Percentiles rank a stretch among this genome's conserved stretches.
phyloP scores from a whole-genome alignment of 306 rosid genomes.

The Heteromeles arbutifolia region DNA sequence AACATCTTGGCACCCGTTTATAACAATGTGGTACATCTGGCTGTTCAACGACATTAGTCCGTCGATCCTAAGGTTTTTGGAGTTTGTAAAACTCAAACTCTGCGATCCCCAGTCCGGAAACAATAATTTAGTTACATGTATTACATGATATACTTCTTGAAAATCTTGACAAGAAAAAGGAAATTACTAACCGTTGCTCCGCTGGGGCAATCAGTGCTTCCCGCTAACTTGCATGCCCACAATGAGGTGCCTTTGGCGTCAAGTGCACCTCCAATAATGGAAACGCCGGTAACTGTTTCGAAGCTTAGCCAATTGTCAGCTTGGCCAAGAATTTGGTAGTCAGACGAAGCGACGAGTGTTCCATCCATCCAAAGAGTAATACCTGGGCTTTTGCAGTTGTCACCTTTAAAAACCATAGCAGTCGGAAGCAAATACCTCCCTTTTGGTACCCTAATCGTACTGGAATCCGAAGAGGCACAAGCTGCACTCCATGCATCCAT shows the following conservation, averaged over 20 bases:
- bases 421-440: neutral
- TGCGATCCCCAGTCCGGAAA: neutral
- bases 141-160: neutral
- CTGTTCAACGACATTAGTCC: slow-evolving; percentile 10
- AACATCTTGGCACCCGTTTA: slow-evolving; percentile 19
- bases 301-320: neutral
- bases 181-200: slow-evolving; percentile 22
- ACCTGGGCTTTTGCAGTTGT: neutral
- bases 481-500: slow-evolving; percentile 35
- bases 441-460: slow-evolving; percentile 18
- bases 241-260: neutral
- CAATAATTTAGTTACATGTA: neutral
- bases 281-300: neutral
- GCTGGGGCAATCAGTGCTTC: slow-evolving; percentile 1
- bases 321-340: neutral
- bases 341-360: slow-evolving; percentile 15
- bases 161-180: neutral
- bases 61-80: slow-evolving; percentile 1
- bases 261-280: neutral
- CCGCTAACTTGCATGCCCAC: slow-evolving; percentile 23
- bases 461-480: slow-evolving; percentile 10
- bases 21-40: slow-evolving; percentile 18
- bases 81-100: slow-evolving; percentile 18
- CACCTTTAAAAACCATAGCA: neutral
- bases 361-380: neutral